Evolutionary conservation across 2,329 filamentous ascomycete genomes (phyloP).

Genomic region (Dothiorella sarmentorum): DNA sequence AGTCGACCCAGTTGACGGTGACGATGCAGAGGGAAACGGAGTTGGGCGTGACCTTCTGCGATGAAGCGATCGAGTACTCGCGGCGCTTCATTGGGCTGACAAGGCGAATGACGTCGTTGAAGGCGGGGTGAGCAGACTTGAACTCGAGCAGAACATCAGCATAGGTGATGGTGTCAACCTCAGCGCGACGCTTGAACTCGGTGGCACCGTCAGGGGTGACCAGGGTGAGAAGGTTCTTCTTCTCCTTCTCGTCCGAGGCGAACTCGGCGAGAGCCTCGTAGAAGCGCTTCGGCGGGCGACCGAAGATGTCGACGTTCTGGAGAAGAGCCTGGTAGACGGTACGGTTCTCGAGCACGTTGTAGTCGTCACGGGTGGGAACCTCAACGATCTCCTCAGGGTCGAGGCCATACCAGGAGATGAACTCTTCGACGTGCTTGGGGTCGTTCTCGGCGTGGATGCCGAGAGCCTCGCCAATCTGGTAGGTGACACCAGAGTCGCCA

Average conservation of each 20-base stretch:
- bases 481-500: constrained; percentile 83
- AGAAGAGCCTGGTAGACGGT: constrained; percentile 89
- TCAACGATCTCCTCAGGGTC: constrained; percentile 82
- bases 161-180: constrained; percentile 88
- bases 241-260: constrained; percentile 77
- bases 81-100: constrained; percentile 90
- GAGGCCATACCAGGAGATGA: constrained; percentile 87
- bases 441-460: constrained; percentile 97
- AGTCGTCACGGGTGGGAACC: constrained; percentile 79
- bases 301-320: constrained; percentile 95
- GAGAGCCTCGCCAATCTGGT: constrained; percentile 95
- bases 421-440: constrained; percentile 69
- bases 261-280: constrained; percentile 90
- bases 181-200: constrained; percentile 88
- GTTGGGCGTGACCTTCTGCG: constrained; percentile 87
- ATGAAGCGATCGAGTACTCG: constrained; percentile 98
- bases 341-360: constrained; percentile 72
- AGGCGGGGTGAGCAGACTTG: constrained; percentile 78
- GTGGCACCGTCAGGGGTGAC: constrained; percentile 74
- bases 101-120: constrained; percentile 85
- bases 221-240: constrained; percentile 72
- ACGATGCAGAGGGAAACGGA: constrained; percentile 95
- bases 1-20: constrained; percentile 92
- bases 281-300: constrained; percentile 94
- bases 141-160: constrained; percentile 89